These are phyloP conservation scores for Fusarium kyushuense DNA, from an alignment of 2,329 filamentous ascomycete species.

Conservation along the genomic window DNA sequence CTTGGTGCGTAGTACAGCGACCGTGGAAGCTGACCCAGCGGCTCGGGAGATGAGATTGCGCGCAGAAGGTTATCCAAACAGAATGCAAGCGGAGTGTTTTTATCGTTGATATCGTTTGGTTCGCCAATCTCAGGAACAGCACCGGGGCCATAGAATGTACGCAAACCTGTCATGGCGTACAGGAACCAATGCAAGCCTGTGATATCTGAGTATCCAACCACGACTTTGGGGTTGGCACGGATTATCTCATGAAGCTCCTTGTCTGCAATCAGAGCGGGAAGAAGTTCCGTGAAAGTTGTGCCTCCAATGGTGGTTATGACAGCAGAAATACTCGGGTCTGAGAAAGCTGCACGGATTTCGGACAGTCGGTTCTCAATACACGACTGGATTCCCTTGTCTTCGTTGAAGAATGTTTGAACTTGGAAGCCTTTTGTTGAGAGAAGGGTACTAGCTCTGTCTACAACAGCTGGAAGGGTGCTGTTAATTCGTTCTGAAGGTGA, in stretches of 20 bases:
- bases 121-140: conserved; percentile 56
- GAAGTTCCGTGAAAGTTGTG: conserved; percentile 54
- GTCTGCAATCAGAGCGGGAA: conserved; percentile 55
- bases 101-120: conserved; percentile 36
- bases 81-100: conserved; percentile 49
- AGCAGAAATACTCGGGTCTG: conserved; percentile 52
- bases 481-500: conserved; percentile 57
- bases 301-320: conserved; percentile 58
- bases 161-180: conserved; percentile 53
- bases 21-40: conserved; percentile 51
- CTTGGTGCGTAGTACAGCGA: conserved; percentile 50
- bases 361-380: conserved; percentile 53
- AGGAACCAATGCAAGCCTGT: conserved; percentile 59
- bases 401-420: conserved; percentile 51
- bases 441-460: conserved; percentile 49
- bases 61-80: conserved; percentile 51
- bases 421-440: conserved; percentile 52
- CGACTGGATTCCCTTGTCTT: conserved; percentile 50
- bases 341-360: conserved; percentile 56
- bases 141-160: conserved; percentile 59
- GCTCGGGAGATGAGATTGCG: conserved; percentile 44
- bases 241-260: conserved; percentile 51
- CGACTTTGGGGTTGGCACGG: conserved; percentile 55
- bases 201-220: conserved; percentile 59
- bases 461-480: conserved; percentile 43